These are phyloP conservation scores for Cucumis cinereus DNA, from an alignment of 306 rosid genomes.

Conservation along the genomic window DNA sequence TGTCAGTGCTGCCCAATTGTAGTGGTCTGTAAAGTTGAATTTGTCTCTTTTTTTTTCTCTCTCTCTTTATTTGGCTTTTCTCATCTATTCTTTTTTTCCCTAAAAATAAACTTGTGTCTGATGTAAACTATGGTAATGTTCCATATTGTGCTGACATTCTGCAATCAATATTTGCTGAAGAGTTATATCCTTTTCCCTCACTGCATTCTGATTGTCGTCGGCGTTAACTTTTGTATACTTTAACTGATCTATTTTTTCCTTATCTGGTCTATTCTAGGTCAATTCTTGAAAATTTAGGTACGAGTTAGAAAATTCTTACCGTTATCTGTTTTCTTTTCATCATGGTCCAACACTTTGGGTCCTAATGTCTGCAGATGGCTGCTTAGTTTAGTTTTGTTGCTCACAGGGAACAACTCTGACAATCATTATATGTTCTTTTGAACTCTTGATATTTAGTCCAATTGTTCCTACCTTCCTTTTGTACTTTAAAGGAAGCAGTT, in stretches of 20 bases:
- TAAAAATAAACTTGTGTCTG: not conserved
- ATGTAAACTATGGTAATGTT: not conserved
- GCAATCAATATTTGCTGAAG: slow-evolving; percentile 1
- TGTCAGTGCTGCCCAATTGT: slow-evolving; percentile 11
- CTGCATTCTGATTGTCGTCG: not conserved
- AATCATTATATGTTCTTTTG: not conserved
- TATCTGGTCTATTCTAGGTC: not conserved
- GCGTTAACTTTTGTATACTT: not conserved
- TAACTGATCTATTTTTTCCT: not conserved
- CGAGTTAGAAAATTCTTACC: not conserved
- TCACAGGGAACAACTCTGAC: not conserved
- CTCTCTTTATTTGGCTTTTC: slow-evolving; percentile 4
- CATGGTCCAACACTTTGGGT: slow-evolving; percentile 1
- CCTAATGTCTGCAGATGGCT: not conserved
- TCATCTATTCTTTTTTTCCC: not conserved
- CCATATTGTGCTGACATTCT: not conserved
- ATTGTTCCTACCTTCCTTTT: not conserved
- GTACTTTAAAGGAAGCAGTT: not conserved
- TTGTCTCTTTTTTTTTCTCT: not conserved
- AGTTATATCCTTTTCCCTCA: not conserved
- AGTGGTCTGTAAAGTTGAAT: slow-evolving; percentile 7
- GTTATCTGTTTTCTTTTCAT: not conserved
- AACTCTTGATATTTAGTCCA: not conserved
- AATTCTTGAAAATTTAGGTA: not conserved
- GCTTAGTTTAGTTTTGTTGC: not conserved